Conservation (phyloP, 768 basidiomycete genomes). For the Rhizopogon sp. region DNA sequence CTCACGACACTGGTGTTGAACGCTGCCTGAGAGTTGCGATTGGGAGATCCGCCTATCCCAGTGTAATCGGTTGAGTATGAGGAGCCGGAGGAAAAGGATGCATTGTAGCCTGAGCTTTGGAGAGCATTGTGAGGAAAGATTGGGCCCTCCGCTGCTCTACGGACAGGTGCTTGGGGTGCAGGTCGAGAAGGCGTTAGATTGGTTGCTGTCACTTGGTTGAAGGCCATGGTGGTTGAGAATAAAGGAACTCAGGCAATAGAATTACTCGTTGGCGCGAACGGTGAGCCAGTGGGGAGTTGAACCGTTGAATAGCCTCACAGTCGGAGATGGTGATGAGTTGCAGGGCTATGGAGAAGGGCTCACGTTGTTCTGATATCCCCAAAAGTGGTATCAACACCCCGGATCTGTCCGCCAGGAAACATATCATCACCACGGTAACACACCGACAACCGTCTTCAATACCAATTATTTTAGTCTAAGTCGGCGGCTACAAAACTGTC, state of each 20-base stretch:
- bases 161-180: constrained; percentile 64
- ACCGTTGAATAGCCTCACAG: not conserved
- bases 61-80: constrained; percentile 66
- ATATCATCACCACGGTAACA: constrained; percentile 27
- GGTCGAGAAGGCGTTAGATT: constrained; percentile 76
- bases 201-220: constrained; percentile 43
- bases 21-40: constrained; percentile 37
- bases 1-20: constrained; percentile 49
- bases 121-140: constrained; percentile 32
- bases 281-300: not conserved
- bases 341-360: not conserved
- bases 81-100: constrained; percentile 54
- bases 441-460: not conserved
- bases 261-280: constrained; percentile 5
- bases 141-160: constrained; percentile 38
- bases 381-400: constrained; percentile 11
- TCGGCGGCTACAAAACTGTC: not conserved
- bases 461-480: not conserved
- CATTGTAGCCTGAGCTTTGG: constrained; percentile 51
- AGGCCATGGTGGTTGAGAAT: constrained; percentile 36
- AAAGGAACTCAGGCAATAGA: constrained; percentile 10
- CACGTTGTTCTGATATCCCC: not conserved
- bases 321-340: not conserved
- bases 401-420: constrained; percentile 24
- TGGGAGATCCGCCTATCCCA: constrained; percentile 79